Conservation (phyloP, 441 rosid genomes). For the Euphorbia corollata region DNA sequence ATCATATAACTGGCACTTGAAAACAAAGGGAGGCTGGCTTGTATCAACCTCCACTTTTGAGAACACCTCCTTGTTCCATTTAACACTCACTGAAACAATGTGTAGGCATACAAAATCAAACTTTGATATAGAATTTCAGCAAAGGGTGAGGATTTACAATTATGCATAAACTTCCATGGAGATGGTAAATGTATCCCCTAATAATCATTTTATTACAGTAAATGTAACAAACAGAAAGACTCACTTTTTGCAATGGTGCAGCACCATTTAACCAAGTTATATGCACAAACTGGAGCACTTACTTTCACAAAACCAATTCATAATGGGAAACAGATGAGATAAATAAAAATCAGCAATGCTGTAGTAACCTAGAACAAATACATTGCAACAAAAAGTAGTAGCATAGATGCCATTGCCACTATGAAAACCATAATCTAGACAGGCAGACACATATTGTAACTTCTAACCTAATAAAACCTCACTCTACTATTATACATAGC, state of each 20-base stretch:
- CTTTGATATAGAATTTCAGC: background rate
- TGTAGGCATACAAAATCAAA: background rate
- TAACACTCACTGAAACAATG: conserved; percentile 62
- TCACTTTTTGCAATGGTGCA: background rate
- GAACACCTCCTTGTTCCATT: conserved; percentile 94
- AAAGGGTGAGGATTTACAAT: background rate
- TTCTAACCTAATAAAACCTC: background rate
- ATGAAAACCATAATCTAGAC: background rate
- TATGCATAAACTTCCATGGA: background rate
- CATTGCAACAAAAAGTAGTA: conserved; percentile 11
- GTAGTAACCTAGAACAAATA: background rate
- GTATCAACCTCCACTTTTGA: conserved; percentile 68
- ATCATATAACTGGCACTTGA: conserved; percentile 88
- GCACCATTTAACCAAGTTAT: background rate
- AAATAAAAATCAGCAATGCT: background rate
- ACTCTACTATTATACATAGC: background rate
- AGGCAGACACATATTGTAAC: background rate
- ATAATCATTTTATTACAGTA: background rate
- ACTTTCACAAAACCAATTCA: background rate
- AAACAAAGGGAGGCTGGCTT: conserved; percentile 65
- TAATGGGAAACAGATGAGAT: background rate
- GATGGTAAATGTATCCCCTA: background rate
- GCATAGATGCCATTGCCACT: background rate
- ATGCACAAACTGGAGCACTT: background rate
- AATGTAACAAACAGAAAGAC: background rate